Base-by-base conservation (phyloP, 306 rosid species). In the Mucuna pruriens region DNA sequence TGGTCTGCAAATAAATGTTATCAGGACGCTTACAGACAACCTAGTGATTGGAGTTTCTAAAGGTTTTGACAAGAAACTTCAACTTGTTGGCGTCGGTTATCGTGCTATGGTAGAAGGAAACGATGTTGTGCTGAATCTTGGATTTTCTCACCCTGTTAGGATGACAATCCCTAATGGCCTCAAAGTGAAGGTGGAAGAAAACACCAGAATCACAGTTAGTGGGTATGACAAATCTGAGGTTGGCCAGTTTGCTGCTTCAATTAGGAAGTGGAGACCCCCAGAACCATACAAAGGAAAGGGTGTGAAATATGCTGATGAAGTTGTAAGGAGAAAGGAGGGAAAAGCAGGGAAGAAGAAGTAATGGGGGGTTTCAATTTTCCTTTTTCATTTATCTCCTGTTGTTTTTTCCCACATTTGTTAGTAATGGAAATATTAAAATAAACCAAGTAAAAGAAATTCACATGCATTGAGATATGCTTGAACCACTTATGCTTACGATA, bases 271-370 rank as follows among this genome's bases (percentile, higher is more conserved):
- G 97, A 91, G 99, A 81, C 99, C 99, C 15, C 99, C 99, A 9
- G 99, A 95, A 77, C 99, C 99, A 19, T 95, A 95, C 82, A 95
- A 95, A 77, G 99, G 99, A 64, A 95, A 95, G 89, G 99, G 99
- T 85, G 85, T 95, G 69, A 95, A 90, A 89, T 95, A 95, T 86
- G 97, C 97, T 16, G 98, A 95, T 76, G 97, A 95, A 86, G 20
- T 95, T 38, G 75, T 95, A 15, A 87, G 99, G 86, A 90, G 98
- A 80, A 93, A 95, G 88, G 99, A 93, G 79, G 98, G 98, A 51
- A 95, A 95, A 81, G 99, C 97, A 33, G 98, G 98, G 61, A 93
- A 93, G 92, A 93, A 93, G 87, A 95, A 95, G 94, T 93, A 46
- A 68, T 22, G 26, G 42, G 11, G 58, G 45, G n/a, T 42, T 72